Evolutionary conservation across 495 filamentous ascomycete genomes (phyloP).

Genomic region (Lasiosphaeria hispida): DNA sequence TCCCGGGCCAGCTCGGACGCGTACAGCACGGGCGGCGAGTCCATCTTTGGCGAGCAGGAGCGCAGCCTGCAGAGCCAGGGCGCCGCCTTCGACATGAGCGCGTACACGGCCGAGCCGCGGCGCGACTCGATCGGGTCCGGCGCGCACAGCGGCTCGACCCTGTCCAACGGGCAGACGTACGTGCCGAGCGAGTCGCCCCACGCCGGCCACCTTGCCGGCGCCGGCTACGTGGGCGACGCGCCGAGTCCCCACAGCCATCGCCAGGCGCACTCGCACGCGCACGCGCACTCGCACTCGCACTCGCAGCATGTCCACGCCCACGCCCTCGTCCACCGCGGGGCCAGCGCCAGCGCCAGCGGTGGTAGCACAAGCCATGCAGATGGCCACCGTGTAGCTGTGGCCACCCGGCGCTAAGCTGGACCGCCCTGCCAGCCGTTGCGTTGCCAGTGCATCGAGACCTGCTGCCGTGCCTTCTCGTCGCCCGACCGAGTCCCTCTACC

Average conservation of each 20-base stretch:
- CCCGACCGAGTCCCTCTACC: too few relatives aligned
- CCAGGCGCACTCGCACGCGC: conserved; percentile 12
- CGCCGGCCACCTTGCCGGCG: not conserved
- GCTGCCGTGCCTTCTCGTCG: too few relatives aligned
- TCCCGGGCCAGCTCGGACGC: conserved; percentile 21
- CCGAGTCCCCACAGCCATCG: conserved; percentile 1
- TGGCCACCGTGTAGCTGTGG: conserved; percentile 15
- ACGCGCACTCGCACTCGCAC: too few relatives aligned
- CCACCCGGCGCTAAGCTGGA: conserved; percentile 14
- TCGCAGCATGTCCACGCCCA: not conserved
- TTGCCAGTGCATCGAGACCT: too few relatives aligned
- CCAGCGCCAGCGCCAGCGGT: not conserved
- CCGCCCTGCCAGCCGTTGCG: too few relatives aligned
- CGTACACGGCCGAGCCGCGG: conserved; percentile 24
- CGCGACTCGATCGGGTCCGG: conserved; percentile 18
- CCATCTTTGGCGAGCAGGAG: conserved; percentile 23
- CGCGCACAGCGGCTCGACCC: conserved; percentile 14
- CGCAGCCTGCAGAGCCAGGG: conserved; percentile 24
- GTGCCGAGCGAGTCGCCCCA: conserved; percentile 20
- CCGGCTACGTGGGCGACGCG: not conserved
- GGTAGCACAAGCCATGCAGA: conserved; percentile 18
- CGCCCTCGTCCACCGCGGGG: not conserved
- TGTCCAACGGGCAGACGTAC: conserved; percentile 28
- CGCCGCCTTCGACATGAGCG: conserved; percentile 18
- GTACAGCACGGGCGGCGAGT: conserved; percentile 13